Base-by-base conservation (phyloP, 805 yeast species). In the Barnettozyma botsteinii region DNA sequence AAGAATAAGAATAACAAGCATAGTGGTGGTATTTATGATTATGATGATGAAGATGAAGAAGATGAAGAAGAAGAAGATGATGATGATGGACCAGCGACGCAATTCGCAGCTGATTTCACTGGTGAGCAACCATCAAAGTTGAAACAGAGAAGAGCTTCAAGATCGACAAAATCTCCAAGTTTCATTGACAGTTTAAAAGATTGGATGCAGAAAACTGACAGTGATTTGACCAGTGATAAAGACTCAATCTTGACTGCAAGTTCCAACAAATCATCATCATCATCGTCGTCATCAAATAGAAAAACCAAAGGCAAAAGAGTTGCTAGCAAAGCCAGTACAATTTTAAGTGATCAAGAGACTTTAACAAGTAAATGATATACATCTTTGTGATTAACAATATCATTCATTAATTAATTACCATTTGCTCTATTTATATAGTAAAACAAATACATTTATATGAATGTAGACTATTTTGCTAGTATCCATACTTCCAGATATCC, bases 31-130 rank as follows among this genome's bases (percentile, higher is more conserved):
- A 40, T 37, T 19, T 26, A 26, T 15, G 26, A 26, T 24, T 35
- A 61, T 13, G 24, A 30, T 17, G 14, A 28, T 20, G 21, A 17
- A 13, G 43, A 61, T 14, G 29, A 26, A 18, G n/a, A 31, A n/a
- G 25, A 19, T 15, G 31, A 31, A 8, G 54, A 54, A 39, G 49
- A 51, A 36, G 40, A 43, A 40, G 69, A 62, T 18, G 40, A 37
- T 20, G 33, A 33, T n/a, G 33, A 32, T 24, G 45, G 43, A 22
- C 46, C 46, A 19, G 46, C 49, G 1, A 41, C 37, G 18, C 38
- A 37, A 29, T 52, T 52, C 30, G 78, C 81, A 43, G 73, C 81
- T 13, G 83, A 77, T 41, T 82, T 79, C 63, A 73, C 77, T 29
- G 85, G 81, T 12, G 79, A 78, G 54, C 75, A 38, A 57, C 69